Evolutionary conservation across 2,329 filamentous ascomycete genomes (phyloP).

Genomic region (Alternaria longipes): DNA sequence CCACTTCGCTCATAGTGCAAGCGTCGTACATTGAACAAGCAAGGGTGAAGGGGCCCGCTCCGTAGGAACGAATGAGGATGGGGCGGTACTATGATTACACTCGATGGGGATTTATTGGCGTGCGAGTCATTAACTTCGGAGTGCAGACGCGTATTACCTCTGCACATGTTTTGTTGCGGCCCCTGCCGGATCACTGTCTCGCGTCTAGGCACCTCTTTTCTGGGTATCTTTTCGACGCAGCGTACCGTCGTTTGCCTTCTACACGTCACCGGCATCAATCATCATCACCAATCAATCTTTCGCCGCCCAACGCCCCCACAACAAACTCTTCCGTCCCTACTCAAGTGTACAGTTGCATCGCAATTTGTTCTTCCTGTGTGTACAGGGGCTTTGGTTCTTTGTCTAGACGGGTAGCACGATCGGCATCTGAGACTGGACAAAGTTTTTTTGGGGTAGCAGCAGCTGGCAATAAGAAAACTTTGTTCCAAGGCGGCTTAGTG

Average conservation of each 20-base stretch:
- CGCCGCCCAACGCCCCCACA: not conserved
- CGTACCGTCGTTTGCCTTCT: conserved; percentile 23
- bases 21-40: conserved; percentile 39
- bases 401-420: conserved; percentile 28
- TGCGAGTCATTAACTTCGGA: conserved; percentile 38
- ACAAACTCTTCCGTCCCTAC: not conserved
- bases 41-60: conserved; percentile 35
- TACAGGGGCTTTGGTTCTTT: conserved; percentile 18
- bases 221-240: conserved; percentile 29
- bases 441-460: conserved; percentile 29
- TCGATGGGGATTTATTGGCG: conserved; percentile 31
- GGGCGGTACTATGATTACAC: conserved; percentile 40
- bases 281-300: conserved; percentile 10
- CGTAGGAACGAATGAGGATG: conserved; percentile 34
- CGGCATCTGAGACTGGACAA: conserved; percentile 36
- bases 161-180: conserved; percentile 25
- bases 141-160: conserved; percentile 34
- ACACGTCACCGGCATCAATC: conserved; percentile 30
- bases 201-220: conserved; percentile 22
- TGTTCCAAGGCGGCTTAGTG: conserved; percentile 37
- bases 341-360: conserved; percentile 5
- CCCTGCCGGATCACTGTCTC: conserved; percentile 28
- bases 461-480: conserved; percentile 38
- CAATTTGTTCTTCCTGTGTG: conserved; percentile 3
- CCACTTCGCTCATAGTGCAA: conserved; percentile 23